Evolutionary conservation across 208 protist species (phyloP), one percentile per base, ranked within the genome.

Genomic region (Sergeia podlipaevii): DNA sequence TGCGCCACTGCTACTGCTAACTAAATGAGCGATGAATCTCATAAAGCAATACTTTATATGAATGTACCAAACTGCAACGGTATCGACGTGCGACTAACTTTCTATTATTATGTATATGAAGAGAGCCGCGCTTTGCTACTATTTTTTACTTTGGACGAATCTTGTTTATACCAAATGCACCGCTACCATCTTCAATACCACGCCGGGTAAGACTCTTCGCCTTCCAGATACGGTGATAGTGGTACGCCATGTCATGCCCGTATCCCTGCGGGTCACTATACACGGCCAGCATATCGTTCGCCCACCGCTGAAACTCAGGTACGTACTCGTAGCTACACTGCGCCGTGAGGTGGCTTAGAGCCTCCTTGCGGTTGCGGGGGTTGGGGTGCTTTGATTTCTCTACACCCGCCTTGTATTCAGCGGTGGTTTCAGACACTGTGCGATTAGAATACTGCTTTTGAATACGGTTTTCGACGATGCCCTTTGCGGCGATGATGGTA

Each of bases 151-250:
- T 60, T 2, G 85, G 87, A 30, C 88, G 87, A 8, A 91, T 74
- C 37, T 80, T 80, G 55, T 64, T 71, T 4, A 91, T 64, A 10
- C 87, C 87, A 28, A 89, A 79, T 1, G 83, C 80, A 13, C 79
- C 87, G 64, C 72, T 94, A 52, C 87, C 83, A 39, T 94, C 87
- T 43, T 91, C 83, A 34, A 88, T 66, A 46, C 83, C 78, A 28
- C 81, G 72, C 20, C 74, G 70, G 28, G 83, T 90, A 28, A 74
- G 41, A 47, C 80, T 91, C 70, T 90, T 91, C 34, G 72, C 83
- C 71, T 91, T 91, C 83, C 80, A 90, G 63, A 94, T 94, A 49
- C 87, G 87, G 63, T 94, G 82, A 56, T 94, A 94, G 61, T 94
- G 87, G 65, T 94, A 94, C 15, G 87, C 80, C 87, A 94, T 94